Base-by-base conservation (phyloP, 441 rosid species). In the Populus trichocarpa region DNA sequence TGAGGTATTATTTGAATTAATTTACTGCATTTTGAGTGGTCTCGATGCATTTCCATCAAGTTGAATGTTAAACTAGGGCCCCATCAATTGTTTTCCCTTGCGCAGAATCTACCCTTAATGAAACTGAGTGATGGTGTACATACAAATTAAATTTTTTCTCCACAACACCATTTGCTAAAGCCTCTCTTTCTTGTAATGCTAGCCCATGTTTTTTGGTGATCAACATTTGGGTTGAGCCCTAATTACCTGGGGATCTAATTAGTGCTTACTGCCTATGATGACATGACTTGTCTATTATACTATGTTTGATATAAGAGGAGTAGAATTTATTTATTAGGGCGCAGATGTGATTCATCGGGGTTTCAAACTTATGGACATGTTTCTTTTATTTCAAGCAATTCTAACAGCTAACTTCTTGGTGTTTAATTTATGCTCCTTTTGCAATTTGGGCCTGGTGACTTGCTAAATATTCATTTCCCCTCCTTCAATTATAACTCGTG, bases 1-100 rank as follows among this genome's bases (percentile, higher is more conserved):
- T 74, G 98, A 94, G 99, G 99, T 96, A 88, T 38, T 73, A 73
- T 69, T 73, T 53, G 67, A 32, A 40, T 72, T 75, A 67, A 38
- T 72, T 65, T 42, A 67, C 67, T 67, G 36, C 65, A 66, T 79
- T 66, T 72, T 22, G 69, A 18, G 53, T 68, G 26, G 22, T 69
- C 53, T 78, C 6, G 28, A 30, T 68, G 67, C 50, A 14, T 35
- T 70, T 77, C 68, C 57, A 61, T 75, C 25, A 71, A 46, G 30
- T 70, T 4, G 22, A 46, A 32, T 57, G 13, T 16, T 2, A 20
- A 18, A 30, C 33, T 8, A 12, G 28, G 26, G 13, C 46, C 64
- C 7, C 33, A 26, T 73, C 14, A 35, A 22, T 73, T 23, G 11
- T 74, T 65, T 14, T 36, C n/a, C n/a, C 20, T 2, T 0, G 35